Evolutionary conservation across 306 rosid genomes (phyloP).

Genomic region (Phaseolus lunatus): DNA sequence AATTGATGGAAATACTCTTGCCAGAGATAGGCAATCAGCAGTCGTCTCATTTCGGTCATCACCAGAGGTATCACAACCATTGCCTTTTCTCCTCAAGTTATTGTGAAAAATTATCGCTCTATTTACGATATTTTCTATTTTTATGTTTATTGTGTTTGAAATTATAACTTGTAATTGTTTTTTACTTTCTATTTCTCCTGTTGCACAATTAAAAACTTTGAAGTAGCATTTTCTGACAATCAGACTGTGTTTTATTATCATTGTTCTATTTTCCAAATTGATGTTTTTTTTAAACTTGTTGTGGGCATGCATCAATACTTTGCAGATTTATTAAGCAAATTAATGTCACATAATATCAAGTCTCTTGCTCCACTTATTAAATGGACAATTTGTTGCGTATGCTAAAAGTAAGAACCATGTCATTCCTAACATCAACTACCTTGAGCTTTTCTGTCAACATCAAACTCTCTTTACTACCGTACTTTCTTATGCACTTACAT

Average conservation of each 20-base stretch:
- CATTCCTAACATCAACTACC: background rate
- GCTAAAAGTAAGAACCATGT: background rate
- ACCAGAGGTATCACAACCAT: conserved; percentile 59
- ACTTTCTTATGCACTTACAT: conserved; percentile 20
- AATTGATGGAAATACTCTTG: conserved; percentile 92
- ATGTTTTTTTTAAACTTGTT: conserved; percentile 12
- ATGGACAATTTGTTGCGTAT: conserved; percentile 17
- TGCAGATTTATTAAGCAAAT: conserved; percentile 3
- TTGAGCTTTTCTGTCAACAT: conserved; percentile 23
- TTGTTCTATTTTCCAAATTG: conserved; percentile 31
- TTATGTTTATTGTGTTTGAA: conserved; percentile 15
- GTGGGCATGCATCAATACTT: conserved; percentile 18
- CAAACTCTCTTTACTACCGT: conserved; percentile 15
- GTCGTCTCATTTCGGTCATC: conserved; percentile 77
- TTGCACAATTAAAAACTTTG: conserved; percentile 16
- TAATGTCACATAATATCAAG: conserved; percentile 28
- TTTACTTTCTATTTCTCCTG: background rate
- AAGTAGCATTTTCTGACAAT: conserved; percentile 13
- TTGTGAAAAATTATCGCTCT: background rate
- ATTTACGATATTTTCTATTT: background rate
- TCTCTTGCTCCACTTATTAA: conserved; percentile 7
- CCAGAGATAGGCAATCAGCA: conserved; percentile 86
- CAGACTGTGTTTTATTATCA: conserved; percentile 28
- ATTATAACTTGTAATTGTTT: background rate
- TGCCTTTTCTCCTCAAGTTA: conserved; percentile 27